Evolutionary conservation across 2,329 filamentous ascomycete species (phyloP).

Genomic region (Fusarium sp.): DNA sequence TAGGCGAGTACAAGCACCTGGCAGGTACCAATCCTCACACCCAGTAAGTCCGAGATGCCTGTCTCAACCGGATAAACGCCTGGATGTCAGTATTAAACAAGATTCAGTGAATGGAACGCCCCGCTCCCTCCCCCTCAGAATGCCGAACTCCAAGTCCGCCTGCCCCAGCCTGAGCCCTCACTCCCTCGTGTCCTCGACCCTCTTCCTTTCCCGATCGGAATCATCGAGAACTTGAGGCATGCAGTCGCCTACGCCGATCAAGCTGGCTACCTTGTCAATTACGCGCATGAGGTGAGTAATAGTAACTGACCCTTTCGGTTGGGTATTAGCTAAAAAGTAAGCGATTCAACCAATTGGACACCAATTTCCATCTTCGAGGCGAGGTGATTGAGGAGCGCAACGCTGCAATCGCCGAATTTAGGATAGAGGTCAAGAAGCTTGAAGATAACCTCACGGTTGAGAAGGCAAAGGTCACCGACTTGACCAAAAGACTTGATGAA

Average conservation of each 20-base stretch:
- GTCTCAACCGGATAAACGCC: accelerated
- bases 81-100: background rate
- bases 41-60: conserved; percentile 6
- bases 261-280: conserved; percentile 3
- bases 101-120: background rate
- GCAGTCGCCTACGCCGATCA: conserved; percentile 21
- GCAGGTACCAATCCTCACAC: too few species aligned
- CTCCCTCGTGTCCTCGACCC: conserved; percentile 11
- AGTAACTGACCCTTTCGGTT: accelerated
- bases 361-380: background rate
- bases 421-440: background rate
- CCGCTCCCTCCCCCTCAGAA: background rate
- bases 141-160: conserved; percentile 11
- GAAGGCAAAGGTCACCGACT: background rate
- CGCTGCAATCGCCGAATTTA: background rate
- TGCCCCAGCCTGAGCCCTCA: conserved; percentile 4
- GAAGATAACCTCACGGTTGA: background rate
- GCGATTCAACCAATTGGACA: background rate
- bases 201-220: conserved; percentile 19
- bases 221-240: conserved; percentile 22
- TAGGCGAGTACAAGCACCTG: too few species aligned
- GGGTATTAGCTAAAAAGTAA: background rate
- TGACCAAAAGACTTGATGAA: background rate
- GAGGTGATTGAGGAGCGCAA: background rate
- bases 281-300: background rate